Conservation (phyloP, 2,329 filamentous ascomycete genomes). For the Aspergillus tamarii region DNA sequence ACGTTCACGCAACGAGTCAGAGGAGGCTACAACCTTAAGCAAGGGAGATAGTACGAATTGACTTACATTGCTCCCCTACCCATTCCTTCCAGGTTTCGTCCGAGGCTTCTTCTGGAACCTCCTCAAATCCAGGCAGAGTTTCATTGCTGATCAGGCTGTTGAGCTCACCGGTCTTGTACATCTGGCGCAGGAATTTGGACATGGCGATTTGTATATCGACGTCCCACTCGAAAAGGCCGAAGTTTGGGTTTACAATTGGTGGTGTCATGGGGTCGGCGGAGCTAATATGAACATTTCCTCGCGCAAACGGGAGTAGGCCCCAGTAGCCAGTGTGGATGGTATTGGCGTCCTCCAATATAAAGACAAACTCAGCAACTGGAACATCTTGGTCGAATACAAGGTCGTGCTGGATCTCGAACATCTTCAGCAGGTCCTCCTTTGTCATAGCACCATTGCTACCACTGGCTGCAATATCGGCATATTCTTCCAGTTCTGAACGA, state of each 20-base stretch:
- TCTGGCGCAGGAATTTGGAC: slow-evolving; percentile 22
- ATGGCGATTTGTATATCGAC: slow-evolving; percentile 27
- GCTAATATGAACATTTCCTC: slow-evolving; percentile 34
- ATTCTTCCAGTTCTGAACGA: slow-evolving; percentile 24
- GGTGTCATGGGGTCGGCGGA: slow-evolving; percentile 27
- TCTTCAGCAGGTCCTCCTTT: slow-evolving; percentile 22
- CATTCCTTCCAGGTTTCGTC: slow-evolving; percentile 29
- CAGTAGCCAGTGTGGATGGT: slow-evolving; percentile 28
- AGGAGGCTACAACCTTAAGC: neutral
- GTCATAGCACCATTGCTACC: slow-evolving; percentile 20
- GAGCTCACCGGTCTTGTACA: slow-evolving; percentile 26
- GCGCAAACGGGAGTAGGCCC: slow-evolving; percentile 35
- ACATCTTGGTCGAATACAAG: slow-evolving; percentile 30
- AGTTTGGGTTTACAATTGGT: slow-evolving; percentile 35
- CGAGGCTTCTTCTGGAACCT: slow-evolving; percentile 25
- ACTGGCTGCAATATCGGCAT: slow-evolving; percentile 22
- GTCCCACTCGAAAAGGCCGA: slow-evolving; percentile 35
- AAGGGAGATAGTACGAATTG: neutral
- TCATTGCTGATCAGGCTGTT: slow-evolving; percentile 21
- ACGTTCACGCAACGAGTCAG: neutral
- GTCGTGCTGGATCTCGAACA: slow-evolving; percentile 34
- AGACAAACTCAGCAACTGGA: slow-evolving; percentile 32
- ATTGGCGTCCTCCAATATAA: slow-evolving; percentile 21
- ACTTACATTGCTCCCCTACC: slow-evolving; percentile 30
- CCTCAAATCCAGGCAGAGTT: slow-evolving; percentile 23